Base-by-base conservation (phyloP, 2,329 filamentous ascomycete genomes). In the Orbilia javanica region DNA sequence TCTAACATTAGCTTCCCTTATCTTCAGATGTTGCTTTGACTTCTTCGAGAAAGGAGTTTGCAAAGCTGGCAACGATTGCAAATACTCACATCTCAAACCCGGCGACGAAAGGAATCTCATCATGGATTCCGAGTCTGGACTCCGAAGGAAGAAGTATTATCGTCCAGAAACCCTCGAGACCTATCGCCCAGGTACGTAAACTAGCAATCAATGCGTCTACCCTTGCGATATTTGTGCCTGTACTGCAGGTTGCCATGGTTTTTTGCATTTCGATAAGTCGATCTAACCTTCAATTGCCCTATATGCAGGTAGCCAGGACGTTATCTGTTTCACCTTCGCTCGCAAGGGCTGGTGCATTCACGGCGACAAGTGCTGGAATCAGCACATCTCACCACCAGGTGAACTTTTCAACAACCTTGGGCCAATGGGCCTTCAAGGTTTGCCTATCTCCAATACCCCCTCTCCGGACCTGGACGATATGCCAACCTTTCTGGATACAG, bases 281-380 rank as follows among this genome's bases (percentile, higher is more conserved):
- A 42, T 48, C 65, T 69, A 50, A 69, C 50, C 20, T n/a, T 7
- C 46, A 5, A 39, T 50, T 31, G 29, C n/a, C 10, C 36, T 3
- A 50, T 13, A 60, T 48, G 42, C n/a, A 77, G 73, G 73, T 18
- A 78, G 74, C 46, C 74, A 78, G 36, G 74, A 78, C 31, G 63
- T 78, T 29, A 78, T 78, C 3, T 78, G 74, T 36, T 78, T 78
- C 50, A 78, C 74, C 22, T 78, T 63, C 25, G 74, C 74, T 42
- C 67, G 74, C n/a, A 78, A 78, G 27, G 74, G 74, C 29, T 78
- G 74, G 74, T 78, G 74, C 18, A 78, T 78, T 34, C 74, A 78
- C 15, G 74, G 74, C 2, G 74, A 78, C 42, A 67, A 63, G 27
- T 78, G 74, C 74, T 78, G 74, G 74, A 78, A 78, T 27, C 74